Conservation (phyloP, 148 eudicot species). For the Rhododendron henanense region DNA sequence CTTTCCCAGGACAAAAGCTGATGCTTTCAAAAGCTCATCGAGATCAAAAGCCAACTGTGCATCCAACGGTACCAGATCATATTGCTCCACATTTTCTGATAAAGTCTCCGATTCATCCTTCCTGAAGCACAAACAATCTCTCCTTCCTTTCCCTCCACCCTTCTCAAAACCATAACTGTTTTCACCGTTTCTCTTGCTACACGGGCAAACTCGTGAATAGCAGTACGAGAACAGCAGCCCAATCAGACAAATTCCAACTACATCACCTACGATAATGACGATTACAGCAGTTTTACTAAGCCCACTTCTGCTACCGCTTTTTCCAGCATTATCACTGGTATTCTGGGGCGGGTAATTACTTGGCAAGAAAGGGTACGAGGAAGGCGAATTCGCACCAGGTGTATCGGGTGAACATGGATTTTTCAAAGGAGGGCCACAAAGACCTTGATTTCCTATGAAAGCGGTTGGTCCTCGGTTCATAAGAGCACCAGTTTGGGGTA, state of each 20-base stretch:
- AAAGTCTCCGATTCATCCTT: constrained; percentile 86
- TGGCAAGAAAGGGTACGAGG: constrained; percentile 69
- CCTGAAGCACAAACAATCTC: constrained; percentile 73
- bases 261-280: constrained; percentile 65
- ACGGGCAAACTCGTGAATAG: constrained; percentile 54
- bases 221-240: constrained; percentile 86
- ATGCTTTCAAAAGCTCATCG: constrained; percentile 94
- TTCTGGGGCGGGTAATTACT: constrained; percentile 43
- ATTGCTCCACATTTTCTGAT: constrained; percentile 77
- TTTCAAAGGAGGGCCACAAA: constrained; percentile 92
- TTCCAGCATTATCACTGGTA: constrained; percentile 23
- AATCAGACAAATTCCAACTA: constrained; percentile 77
- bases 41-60: constrained; percentile 67
- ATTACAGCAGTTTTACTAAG: constrained; percentile 55
- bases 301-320: constrained; percentile 40
- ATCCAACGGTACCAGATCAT: constrained; percentile 80
- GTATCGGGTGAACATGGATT: constrained; percentile 51
- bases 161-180: constrained; percentile 33
- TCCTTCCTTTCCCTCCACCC: constrained; percentile 45
- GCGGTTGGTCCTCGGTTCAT: constrained; percentile 94
- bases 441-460: constrained; percentile 80
- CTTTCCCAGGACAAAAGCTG: constrained; percentile 92
- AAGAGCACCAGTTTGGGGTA: constrained; percentile 89
- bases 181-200: constrained; percentile 44
- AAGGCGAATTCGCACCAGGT: constrained; percentile 42